These are phyloP conservation scores for Grammothele lineata DNA, from an alignment of 768 basidiomycete genomes.

Conservation along the genomic window DNA sequence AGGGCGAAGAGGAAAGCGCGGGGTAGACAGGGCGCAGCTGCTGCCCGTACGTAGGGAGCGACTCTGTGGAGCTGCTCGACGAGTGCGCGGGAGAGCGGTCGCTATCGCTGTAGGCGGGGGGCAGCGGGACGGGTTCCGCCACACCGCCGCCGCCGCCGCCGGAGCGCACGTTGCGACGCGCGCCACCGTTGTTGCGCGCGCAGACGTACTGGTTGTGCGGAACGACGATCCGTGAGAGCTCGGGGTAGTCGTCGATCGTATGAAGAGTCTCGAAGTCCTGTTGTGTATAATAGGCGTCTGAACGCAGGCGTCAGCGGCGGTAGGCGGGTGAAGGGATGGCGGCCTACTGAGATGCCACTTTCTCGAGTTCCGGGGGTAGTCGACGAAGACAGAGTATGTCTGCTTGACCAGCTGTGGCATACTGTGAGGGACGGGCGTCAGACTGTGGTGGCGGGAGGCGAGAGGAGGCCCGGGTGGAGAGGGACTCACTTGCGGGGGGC, in stretches of 20 bases:
- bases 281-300: constrained; percentile 77
- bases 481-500: constrained; percentile 20
- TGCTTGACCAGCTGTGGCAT: constrained; percentile 32
- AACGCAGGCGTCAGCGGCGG: too few relatives aligned
- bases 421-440: constrained; percentile 10
- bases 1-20: constrained; percentile 8
- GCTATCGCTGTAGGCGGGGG: background rate
- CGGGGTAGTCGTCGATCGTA: constrained; percentile 56
- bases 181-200: constrained; percentile 44
- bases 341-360: constrained; percentile 38
- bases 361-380: constrained; percentile 23
- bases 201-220: constrained; percentile 62
- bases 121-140: background rate
- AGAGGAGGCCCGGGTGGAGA: background rate
- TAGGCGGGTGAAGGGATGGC: too few relatives aligned
- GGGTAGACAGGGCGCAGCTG: background rate
- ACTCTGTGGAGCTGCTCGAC: constrained; percentile 1
- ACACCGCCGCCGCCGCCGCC: background rate
- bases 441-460: background rate
- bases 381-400: constrained; percentile 36
- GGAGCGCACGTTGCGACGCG: constrained; percentile 12
- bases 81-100: constrained; percentile 1
- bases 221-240: constrained; percentile 48
- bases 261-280: constrained; percentile 52
- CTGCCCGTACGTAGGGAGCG: too few relatives aligned